Base-by-base conservation (phyloP, 1,139 yeast species). In the Diutina neorugosa region DNA sequence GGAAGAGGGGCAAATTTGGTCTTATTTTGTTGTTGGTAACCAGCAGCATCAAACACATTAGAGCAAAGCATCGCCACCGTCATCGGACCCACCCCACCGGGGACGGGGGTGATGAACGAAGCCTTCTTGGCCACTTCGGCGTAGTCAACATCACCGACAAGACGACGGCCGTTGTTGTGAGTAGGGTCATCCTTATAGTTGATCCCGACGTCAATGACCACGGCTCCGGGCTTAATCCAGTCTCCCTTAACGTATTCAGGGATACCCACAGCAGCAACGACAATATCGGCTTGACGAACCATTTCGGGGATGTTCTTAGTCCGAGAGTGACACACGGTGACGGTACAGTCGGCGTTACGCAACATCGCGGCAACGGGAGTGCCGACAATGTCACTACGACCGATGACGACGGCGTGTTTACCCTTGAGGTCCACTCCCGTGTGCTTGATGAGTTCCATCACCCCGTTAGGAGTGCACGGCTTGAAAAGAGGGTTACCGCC, bases 21-120 rank as follows among this genome's bases (percentile, higher is more conserved):
- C 57, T 69, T 73, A 60, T 75, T 74, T 60, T 73, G 71, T 54
- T 72, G 67, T 19, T 62, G 60, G 57, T 72, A 70, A 63, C 86
- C 81, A 44, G 98, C 97, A 51, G 97, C 89, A 56, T 77, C 71
- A 47, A 87, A 79, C 37, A 91, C 96, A 66, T 93, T 93, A 64
- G 86, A 86, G 68, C 91, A 81, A 56, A 93, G 79, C 86, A 90
- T 88, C 52, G 98, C 98, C 53, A 93, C 98, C 12, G 99, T 93
- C 98, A 93, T 93, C 62, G 98, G 99, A 53, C 98, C 98, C 56
- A 93, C 98, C 60, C 98, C 98, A 65, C 99, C 99, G 52, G 98
- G 99, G 55, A 93, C 99, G 31, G 98, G 98, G 23, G 98, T 93
- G 64, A 93, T 79, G 63, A 77, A 76, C 42, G 84, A 76, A 34